Evolutionary conservation across 2,329 filamentous ascomycete genomes (phyloP).

Genomic region (Penicillium paneum): DNA sequence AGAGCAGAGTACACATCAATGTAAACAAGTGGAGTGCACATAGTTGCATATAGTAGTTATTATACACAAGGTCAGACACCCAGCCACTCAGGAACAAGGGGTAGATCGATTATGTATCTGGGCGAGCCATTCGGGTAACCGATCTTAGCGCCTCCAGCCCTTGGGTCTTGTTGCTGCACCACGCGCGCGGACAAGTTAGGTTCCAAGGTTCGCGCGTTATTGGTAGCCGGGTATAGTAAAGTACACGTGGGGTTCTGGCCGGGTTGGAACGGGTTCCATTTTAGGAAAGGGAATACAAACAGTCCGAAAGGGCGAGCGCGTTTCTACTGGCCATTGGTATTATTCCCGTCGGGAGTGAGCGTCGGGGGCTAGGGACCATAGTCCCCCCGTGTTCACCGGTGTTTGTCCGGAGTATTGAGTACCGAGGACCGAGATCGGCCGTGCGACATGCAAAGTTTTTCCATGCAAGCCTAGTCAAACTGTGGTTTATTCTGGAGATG

Average conservation of each 20-base stretch:
- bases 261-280: too few species aligned
- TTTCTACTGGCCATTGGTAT: neutral
- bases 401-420: neutral
- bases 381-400: neutral
- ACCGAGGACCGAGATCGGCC: neutral
- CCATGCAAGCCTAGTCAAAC: neutral
- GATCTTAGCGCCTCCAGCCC: constrained; percentile 15
- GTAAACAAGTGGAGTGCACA: neutral
- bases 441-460: neutral
- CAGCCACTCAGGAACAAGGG: constrained; percentile 4
- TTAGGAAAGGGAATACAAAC: too few species aligned
- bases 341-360: neutral
- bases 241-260: neutral
- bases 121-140: constrained; percentile 10
- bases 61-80: too few species aligned
- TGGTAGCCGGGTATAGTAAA: neutral
- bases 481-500: neutral
- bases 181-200: neutral
- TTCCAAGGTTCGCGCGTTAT: neutral
- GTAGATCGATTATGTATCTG: constrained; percentile 13
- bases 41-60: too few species aligned
- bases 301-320: neutral
- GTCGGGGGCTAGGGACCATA: neutral
- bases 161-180: neutral
- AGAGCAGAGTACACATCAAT: neutral